A percentile compares a stretch with the other conserved stretches of the same genome.
Evolutionary conservation across 225 moss, liverwort and hornwort genomes (phyloP).

Genomic region (Anthoceros angustus): DNA sequence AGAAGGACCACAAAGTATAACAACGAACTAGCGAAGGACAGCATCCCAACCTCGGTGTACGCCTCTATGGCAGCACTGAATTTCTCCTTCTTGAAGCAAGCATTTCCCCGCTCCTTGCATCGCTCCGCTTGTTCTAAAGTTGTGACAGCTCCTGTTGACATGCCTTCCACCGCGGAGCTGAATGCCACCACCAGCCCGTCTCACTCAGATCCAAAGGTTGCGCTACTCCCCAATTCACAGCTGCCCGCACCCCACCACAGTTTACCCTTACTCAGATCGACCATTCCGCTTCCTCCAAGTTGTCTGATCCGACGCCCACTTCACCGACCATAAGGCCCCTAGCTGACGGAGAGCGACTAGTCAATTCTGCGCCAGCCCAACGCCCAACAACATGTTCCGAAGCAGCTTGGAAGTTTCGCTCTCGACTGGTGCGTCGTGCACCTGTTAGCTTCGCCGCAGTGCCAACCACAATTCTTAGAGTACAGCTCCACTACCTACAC

Average conservation of each 20-base stretch:
- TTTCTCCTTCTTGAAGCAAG: conserved; percentile 67
- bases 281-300: too few relatives aligned
- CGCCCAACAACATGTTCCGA: too few relatives aligned
- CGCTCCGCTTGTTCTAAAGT: conserved; percentile 41
- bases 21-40: not conserved
- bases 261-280: not conserved
- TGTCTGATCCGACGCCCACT: too few relatives aligned
- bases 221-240: not conserved
- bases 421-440: too few relatives aligned
- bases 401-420: too few relatives aligned
- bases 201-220: not conserved
- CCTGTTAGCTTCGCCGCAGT: too few relatives aligned
- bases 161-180: not conserved
- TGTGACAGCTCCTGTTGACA: conserved; percentile 1
- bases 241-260: not conserved
- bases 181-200: not conserved
- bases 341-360: too few relatives aligned
- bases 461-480: too few relatives aligned
- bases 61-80: conserved; percentile 86
- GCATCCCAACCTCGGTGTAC: conserved; percentile 56
- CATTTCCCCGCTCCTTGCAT: conserved; percentile 63
- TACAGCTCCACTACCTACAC: too few relatives aligned
- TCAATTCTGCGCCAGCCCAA: too few relatives aligned
- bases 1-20: not conserved
- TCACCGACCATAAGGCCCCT: too few relatives aligned